These are phyloP conservation scores for Dryas integrifolia DNA, from an alignment of 331 rosid genomes.

Conservation along the genomic window DNA sequence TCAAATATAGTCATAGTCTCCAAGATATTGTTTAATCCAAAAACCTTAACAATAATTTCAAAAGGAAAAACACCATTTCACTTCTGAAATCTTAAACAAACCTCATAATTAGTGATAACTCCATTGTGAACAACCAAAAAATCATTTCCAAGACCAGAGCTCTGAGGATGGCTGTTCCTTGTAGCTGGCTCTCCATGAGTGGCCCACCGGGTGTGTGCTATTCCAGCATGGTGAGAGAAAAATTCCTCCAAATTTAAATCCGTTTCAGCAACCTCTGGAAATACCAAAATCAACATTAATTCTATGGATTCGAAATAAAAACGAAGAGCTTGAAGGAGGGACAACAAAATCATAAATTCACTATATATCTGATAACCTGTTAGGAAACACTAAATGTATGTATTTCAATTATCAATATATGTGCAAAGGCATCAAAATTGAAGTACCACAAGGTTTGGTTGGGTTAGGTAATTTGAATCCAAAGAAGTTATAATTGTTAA, in stretches of 20 bases:
- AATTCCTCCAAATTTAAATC: slow-evolving; percentile 67
- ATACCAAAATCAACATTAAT: slow-evolving; percentile 8
- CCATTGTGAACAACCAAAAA: slow-evolving; percentile 96
- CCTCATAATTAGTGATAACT: slow-evolving; percentile 87
- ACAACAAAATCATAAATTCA: not conserved
- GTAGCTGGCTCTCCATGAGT: slow-evolving; percentile 98
- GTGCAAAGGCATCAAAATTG: too few species aligned
- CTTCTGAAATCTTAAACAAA: slow-evolving; percentile 18
- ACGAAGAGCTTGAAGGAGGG: not conserved
- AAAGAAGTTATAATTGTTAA: too few species aligned
- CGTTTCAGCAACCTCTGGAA: slow-evolving; percentile 62
- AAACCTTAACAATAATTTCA: slow-evolving; percentile 6
- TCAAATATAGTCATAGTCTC: not conserved
- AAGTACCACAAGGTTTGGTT: too few species aligned
- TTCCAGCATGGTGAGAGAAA: slow-evolving; percentile 72
- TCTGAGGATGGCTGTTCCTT: slow-evolving; percentile 93
- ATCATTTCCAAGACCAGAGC: slow-evolving; percentile 71
- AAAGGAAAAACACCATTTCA: slow-evolving; percentile 3
- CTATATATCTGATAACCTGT: not conserved
- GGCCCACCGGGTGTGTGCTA: slow-evolving; percentile 99
- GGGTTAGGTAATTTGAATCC: too few species aligned
- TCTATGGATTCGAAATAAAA: not conserved
- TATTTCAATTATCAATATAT: not conserved
- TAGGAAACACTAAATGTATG: not conserved
- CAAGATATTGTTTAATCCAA: not conserved